Percentiles rank a stretch among this genome's conserved stretches.
phyloP scores from a whole-genome alignment of 805 yeast species.

The Yamadazyma phyllophila region DNA sequence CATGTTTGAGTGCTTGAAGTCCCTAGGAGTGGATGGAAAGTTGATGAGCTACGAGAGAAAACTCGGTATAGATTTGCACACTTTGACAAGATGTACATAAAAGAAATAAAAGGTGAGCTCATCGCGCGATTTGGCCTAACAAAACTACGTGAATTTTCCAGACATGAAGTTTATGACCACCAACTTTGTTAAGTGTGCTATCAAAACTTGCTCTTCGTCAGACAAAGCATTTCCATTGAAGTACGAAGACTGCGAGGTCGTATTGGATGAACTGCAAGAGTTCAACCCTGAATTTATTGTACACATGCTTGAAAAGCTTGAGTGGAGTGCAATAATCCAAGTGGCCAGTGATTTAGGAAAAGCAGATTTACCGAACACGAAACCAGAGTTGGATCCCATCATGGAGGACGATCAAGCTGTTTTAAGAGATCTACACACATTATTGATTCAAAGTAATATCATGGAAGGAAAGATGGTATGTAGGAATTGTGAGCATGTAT shows the following conservation, averaged over 20 bases:
- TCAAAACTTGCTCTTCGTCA: slow-evolving; percentile 72
- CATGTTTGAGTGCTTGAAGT: slow-evolving; percentile 11
- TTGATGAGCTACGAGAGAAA: slow-evolving; percentile 19
- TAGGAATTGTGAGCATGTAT: slow-evolving; percentile 78
- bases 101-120: background rate
- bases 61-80: background rate
- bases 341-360: slow-evolving; percentile 76
- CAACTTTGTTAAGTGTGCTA: slow-evolving; percentile 92
- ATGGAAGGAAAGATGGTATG: slow-evolving; percentile 89
- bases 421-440: slow-evolving; percentile 69
- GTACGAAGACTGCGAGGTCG: slow-evolving; percentile 59
- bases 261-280: slow-evolving; percentile 68
- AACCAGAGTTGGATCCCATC: slow-evolving; percentile 60
- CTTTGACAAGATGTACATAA: slow-evolving; percentile 3
- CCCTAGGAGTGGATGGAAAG: slow-evolving; percentile 30
- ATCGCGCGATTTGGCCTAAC: slow-evolving; percentile 6
- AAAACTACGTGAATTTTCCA: background rate
- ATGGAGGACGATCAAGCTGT: slow-evolving; percentile 53
- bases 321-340: slow-evolving; percentile 79
- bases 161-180: slow-evolving; percentile 92
- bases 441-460: slow-evolving; percentile 83
- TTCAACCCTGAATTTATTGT: slow-evolving; percentile 77
- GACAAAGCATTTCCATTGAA: slow-evolving; percentile 78
- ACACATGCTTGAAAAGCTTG: slow-evolving; percentile 74
- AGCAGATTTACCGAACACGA: slow-evolving; percentile 52